These are phyloP conservation scores for Coemansia aciculifera DNA, from an alignment of 192 early-diverging fungal genomes.

Conservation along the genomic window DNA sequence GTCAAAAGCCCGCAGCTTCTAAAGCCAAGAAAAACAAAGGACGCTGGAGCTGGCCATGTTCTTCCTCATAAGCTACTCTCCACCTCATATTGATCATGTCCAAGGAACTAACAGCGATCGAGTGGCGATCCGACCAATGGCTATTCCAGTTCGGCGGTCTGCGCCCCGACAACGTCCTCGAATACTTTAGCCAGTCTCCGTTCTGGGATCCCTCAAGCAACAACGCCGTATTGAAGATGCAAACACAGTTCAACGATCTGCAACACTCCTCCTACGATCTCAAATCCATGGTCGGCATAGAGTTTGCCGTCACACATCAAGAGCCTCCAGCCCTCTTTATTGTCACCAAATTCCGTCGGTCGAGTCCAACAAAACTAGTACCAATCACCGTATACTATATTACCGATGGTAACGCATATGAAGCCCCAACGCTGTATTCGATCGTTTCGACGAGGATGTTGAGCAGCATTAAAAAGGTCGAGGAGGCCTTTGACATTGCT, in stretches of 20 bases:
- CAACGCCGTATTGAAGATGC: slow-evolving; percentile 77
- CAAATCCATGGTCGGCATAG: slow-evolving; percentile 74
- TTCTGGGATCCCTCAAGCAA: slow-evolving; percentile 82
- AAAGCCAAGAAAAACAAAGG: background rate
- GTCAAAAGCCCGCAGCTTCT: background rate
- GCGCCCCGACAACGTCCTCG: slow-evolving; percentile 71
- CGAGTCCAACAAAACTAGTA: slow-evolving; percentile 59
- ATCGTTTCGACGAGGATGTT: slow-evolving; percentile 69
- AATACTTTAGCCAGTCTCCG: slow-evolving; percentile 79
- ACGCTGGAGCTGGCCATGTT: background rate
- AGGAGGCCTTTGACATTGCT: slow-evolving; percentile 47
- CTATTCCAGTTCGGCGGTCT: slow-evolving; percentile 65
- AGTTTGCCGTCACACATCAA: slow-evolving; percentile 71
- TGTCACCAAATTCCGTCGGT: slow-evolving; percentile 68
- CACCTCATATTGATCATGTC: slow-evolving; percentile 10
- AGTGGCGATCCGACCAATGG: slow-evolving; percentile 68
- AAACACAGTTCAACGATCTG: slow-evolving; percentile 78
- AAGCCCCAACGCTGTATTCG: slow-evolving; percentile 70
- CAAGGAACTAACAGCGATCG: slow-evolving; percentile 60
- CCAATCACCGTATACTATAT: slow-evolving; percentile 62
- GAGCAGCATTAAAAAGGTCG: slow-evolving; percentile 50
- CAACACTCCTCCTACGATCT: slow-evolving; percentile 44
- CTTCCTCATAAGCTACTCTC: background rate
- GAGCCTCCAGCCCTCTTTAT: slow-evolving; percentile 67
- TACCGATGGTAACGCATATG: slow-evolving; percentile 69